A percentile compares a stretch with the other conserved stretches of the same genome.
These are phyloP conservation scores for Globisporangium camurandrum DNA, from an alignment of 352 stramenopile species.

Conservation along the genomic window DNA sequence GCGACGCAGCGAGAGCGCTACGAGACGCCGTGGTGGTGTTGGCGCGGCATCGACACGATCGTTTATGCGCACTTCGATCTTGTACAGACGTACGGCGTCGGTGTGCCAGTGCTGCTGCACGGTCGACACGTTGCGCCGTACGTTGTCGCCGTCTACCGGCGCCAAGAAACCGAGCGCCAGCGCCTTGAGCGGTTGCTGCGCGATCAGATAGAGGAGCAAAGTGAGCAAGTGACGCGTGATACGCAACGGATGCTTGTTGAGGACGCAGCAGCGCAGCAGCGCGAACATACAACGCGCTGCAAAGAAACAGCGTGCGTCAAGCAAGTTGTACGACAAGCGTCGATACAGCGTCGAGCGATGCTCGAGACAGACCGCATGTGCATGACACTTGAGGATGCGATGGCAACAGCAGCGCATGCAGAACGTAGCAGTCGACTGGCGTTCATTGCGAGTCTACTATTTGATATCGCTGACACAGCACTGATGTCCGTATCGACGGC, in stretches of 20 bases:
- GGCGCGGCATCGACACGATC: conserved; percentile 6
- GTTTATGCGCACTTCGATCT: conserved; percentile 9
- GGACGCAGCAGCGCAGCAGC: neutral
- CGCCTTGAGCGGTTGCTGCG: conserved; percentile 7
- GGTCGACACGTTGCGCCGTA: conserved; percentile 14
- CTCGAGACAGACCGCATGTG: conserved; percentile 1
- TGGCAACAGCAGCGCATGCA: neutral
- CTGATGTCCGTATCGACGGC: no score
- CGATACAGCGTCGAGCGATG: neutral
- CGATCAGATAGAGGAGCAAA: conserved; percentile 7
- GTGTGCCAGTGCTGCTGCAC: conserved; percentile 8
- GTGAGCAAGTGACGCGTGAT: neutral
- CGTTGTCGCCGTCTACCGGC: conserved; percentile 14
- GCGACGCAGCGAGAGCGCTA: neutral
- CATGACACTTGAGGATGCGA: conserved; percentile 4
- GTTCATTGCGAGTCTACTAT: neutral
- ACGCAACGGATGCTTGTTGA: conserved; percentile 7
- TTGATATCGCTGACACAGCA: neutral
- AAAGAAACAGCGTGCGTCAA: neutral
- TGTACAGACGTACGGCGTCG: conserved; percentile 9
- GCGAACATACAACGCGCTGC: neutral
- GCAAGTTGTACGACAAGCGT: neutral
- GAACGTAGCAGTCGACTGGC: neutral
- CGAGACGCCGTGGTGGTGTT: conserved; percentile 19
- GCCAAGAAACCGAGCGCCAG: conserved; percentile 11